These are phyloP conservation scores for Plantago major DNA, from an alignment of 257 asterid species.

Conservation along the genomic window DNA sequence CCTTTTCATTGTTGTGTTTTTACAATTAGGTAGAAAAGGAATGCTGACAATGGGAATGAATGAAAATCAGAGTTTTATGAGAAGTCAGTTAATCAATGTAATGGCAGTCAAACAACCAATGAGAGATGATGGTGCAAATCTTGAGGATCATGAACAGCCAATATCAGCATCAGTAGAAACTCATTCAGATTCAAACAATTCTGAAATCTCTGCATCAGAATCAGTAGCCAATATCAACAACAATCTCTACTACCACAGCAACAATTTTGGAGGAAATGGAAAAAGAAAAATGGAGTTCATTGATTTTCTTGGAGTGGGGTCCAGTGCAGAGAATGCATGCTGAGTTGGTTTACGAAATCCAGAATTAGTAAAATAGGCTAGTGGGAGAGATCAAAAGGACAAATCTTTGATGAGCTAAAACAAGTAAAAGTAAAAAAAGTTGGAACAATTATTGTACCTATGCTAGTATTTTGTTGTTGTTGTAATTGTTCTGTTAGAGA, in stretches of 20 bases:
- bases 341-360: neutral
- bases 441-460: slow-evolving; percentile 27
- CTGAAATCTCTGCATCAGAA: slow-evolving; percentile 39
- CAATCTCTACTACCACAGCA: slow-evolving; percentile 14
- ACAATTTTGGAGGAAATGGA: slow-evolving; percentile 31
- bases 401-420: slow-evolving; percentile 20
- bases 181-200: slow-evolving; percentile 35
- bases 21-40: neutral
- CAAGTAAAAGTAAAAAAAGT: slow-evolving; percentile 9
- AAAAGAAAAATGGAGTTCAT: slow-evolving; percentile 35
- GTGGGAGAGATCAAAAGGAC: slow-evolving; percentile 6
- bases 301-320: slow-evolving; percentile 63
- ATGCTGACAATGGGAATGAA: neutral
- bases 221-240: slow-evolving; percentile 42
- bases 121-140: neutral
- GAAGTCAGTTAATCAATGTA: neutral
- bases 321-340: slow-evolving; percentile 27
- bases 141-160: neutral
- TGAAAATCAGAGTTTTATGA: slow-evolving; percentile 1
- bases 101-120: neutral
- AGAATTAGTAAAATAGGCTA: neutral
- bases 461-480: slow-evolving; percentile 1
- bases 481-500: neutral
- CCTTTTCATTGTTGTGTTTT: neutral
- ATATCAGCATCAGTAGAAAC: slow-evolving; percentile 16